These are phyloP conservation scores for Clathrus columnatus DNA, from an alignment of 768 basidiomycete genomes.

Conservation along the genomic window DNA sequence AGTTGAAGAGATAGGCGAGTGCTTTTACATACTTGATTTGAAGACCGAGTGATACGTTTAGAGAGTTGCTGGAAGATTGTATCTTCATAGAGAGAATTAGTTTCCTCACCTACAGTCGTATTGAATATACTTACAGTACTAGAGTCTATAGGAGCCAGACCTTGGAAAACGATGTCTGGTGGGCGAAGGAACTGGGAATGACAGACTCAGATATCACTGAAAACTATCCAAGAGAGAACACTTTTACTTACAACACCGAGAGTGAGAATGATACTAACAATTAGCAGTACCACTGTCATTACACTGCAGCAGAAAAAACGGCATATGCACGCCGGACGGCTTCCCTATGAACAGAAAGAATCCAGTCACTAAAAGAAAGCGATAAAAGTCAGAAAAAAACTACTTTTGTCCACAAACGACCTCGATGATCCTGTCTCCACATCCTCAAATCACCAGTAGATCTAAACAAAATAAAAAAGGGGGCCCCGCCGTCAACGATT, in stretches of 20 bases:
- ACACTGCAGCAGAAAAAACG: constrained; percentile 72
- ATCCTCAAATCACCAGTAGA: constrained; percentile 18
- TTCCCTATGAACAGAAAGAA: constrained; percentile 35
- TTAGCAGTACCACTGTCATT: constrained; percentile 53
- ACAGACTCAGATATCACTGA: background rate
- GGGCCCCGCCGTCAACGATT: background rate
- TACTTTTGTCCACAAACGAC: constrained; percentile 64
- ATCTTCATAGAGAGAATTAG: constrained; percentile 22
- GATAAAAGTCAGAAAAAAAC: constrained; percentile 6
- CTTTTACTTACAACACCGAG: constrained; percentile 51
- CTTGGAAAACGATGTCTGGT: constrained; percentile 54
- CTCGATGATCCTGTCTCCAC: constrained; percentile 44
- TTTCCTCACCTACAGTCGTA: background rate
- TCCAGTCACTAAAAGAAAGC: background rate
- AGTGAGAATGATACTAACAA: constrained; percentile 56
- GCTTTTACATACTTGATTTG: constrained; percentile 53
- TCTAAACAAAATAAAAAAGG: constrained; percentile 4
- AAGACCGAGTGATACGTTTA: constrained; percentile 54
- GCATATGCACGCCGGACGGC: constrained; percentile 49
- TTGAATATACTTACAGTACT: constrained; percentile 35
- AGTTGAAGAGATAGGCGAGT: constrained; percentile 10
- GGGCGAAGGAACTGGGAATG: constrained; percentile 62
- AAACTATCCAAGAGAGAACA: background rate
- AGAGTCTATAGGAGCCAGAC: constrained; percentile 31
- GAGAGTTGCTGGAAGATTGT: constrained; percentile 29